Evolutionary conservation across 345 rosid genomes (phyloP).

Genomic region (Citrus trifoliata): DNA sequence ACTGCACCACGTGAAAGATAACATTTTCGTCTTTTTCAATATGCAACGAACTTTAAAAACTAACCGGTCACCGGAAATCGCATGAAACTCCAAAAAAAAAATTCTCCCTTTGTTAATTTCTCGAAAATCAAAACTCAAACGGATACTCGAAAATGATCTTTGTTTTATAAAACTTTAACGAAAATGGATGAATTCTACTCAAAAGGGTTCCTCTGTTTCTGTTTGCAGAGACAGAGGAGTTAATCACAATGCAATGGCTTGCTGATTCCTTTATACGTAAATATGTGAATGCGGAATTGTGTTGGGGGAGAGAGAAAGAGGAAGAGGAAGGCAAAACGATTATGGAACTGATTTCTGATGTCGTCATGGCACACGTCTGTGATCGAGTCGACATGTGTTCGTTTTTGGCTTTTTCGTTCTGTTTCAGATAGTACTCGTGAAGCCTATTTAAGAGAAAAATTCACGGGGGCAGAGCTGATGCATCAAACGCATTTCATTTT

Average conservation of each 20-base stretch:
- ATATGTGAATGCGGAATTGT: not conserved
- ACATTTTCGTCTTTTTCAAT: not conserved
- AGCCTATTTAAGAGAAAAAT: too few species aligned
- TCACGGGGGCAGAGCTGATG: accelerated
- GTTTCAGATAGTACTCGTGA: not conserved
- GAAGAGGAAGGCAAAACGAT: not conserved
- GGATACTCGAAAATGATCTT: not conserved
- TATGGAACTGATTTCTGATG: not conserved
- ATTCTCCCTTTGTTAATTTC: not conserved
- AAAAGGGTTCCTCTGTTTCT: not conserved
- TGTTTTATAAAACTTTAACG: not conserved
- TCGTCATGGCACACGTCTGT: not conserved
- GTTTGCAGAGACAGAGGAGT: not conserved
- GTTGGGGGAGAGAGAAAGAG: not conserved
- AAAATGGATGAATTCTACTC: not conserved
- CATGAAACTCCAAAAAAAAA: not conserved
- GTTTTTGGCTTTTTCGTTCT: not conserved
- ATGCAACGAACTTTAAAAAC: not conserved
- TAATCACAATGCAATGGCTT: not conserved
- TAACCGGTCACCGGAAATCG: not conserved
- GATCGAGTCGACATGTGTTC: not conserved
- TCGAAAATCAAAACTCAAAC: not conserved
- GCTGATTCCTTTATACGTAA: not conserved
- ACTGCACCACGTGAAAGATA: not conserved
- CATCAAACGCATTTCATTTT: too few species aligned